These are phyloP conservation scores for Phoenix dactylifera DNA, from an alignment of 176 grass and related monocot species.

Conservation along the genomic window DNA sequence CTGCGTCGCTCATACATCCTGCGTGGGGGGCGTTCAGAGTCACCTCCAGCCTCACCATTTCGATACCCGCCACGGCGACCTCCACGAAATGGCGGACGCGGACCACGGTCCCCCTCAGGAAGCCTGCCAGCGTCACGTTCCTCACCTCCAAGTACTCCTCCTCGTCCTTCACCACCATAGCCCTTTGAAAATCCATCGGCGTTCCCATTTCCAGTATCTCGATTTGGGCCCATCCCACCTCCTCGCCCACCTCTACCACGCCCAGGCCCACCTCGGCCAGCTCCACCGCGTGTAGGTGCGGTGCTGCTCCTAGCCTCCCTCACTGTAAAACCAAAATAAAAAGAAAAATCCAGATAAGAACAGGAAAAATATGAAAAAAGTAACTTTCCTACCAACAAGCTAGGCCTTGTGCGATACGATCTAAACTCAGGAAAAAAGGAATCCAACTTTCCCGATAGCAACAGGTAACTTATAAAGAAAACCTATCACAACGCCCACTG, in stretches of 20 bases:
- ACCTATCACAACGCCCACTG: too few species aligned
- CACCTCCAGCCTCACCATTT: slow-evolving; percentile 40
- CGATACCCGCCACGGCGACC: slow-evolving; percentile 46
- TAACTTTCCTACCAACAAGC: neutral
- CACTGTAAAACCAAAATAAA: slow-evolving; percentile 10
- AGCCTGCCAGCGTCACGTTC: slow-evolving; percentile 1
- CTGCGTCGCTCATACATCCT: slow-evolving; percentile 75
- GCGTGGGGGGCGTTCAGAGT: slow-evolving; percentile 38
- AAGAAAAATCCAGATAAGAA: neutral
- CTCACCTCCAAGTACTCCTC: slow-evolving; percentile 38
- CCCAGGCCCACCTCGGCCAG: slow-evolving; percentile 42
- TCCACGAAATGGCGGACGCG: slow-evolving; percentile 42
- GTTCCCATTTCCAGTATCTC: slow-evolving; percentile 39
- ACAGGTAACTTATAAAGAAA: too few species aligned
- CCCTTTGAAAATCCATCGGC: slow-evolving; percentile 41
- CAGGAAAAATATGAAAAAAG: neutral
- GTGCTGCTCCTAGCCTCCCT: slow-evolving; percentile 28
- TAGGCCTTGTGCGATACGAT: too few species aligned
- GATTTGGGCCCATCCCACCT: slow-evolving; percentile 37
- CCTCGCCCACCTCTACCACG: slow-evolving; percentile 48
- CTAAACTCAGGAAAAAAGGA: neutral
- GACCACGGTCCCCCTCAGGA: slow-evolving; percentile 32
- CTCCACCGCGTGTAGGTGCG: slow-evolving; percentile 42
- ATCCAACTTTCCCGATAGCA: neutral
- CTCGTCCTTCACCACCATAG: slow-evolving; percentile 22